phyloP scores from a whole-genome alignment of 352 stramenopile genomes.

The Pythium aristosporum region DNA sequence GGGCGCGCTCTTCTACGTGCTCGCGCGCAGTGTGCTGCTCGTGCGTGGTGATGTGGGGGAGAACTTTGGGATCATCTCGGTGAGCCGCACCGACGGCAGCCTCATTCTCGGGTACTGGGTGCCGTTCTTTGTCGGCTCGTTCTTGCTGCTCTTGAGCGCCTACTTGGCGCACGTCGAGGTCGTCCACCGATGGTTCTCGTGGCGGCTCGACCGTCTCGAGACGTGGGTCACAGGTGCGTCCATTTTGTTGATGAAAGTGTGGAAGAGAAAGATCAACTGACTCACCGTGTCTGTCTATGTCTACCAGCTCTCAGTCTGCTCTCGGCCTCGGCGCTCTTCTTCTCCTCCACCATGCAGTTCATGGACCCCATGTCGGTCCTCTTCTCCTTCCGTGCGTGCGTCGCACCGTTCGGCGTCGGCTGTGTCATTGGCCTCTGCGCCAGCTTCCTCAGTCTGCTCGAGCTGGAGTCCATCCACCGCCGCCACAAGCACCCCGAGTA shows the following conservation, averaged over 20 bases:
- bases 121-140: conserved; percentile 79
- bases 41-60: conserved; percentile 40
- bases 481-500: conserved; percentile 83
- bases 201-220: conserved; percentile 59
- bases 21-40: conserved; percentile 58
- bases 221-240: conserved; percentile 56
- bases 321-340: conserved; percentile 65
- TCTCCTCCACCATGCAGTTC: conserved; percentile 80
- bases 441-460: conserved; percentile 66
- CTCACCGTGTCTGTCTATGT: conserved; percentile 11
- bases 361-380: conserved; percentile 80
- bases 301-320: conserved; percentile 57
- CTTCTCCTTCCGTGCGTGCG: conserved; percentile 71
- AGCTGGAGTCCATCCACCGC: conserved; percentile 80
- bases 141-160: conserved; percentile 67
- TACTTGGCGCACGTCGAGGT: conserved; percentile 84
- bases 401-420: conserved; percentile 68
- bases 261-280: not conserved
- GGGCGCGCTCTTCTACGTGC: conserved; percentile 61
- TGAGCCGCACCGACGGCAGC: conserved; percentile 55
- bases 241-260: not conserved
- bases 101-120: conserved; percentile 83
- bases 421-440: conserved; percentile 65
- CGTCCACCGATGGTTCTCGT: conserved; percentile 82
- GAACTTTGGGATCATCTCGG: conserved; percentile 78